Conservation (phyloP, 257 asterid species). For the Capsicum chinense region DNA sequence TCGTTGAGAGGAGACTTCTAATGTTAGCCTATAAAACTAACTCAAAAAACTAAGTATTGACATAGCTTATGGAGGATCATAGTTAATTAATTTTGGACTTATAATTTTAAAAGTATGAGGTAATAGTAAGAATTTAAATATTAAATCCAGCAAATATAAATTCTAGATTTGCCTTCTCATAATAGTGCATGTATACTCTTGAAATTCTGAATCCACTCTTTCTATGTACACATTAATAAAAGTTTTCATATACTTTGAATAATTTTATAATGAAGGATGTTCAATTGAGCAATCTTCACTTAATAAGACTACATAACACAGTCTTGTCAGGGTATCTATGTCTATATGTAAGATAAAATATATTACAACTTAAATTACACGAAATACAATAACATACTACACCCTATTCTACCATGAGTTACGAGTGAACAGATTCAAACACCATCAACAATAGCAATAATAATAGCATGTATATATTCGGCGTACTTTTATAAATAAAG, state of each 20-base stretch:
- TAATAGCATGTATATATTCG: too few species aligned
- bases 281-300: background rate
- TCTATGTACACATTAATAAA: background rate
- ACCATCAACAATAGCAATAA: background rate
- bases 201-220: background rate
- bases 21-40: too few species aligned
- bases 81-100: background rate
- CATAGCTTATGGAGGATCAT: too few species aligned
- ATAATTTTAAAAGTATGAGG: background rate
- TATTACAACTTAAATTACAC: background rate
- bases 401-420: background rate
- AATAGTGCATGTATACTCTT: background rate
- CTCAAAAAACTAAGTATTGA: too few species aligned
- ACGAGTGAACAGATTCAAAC: background rate
- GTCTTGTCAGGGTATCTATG: background rate
- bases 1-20: too few species aligned
- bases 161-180: background rate
- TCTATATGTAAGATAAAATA: background rate
- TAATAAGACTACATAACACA: background rate
- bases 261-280: background rate
- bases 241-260: background rate
- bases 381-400: background rate
- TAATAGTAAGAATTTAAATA: background rate
- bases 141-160: background rate
- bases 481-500: too few species aligned